phyloP scores from a whole-genome alignment of 2,329 filamentous ascomycete genomes.

The Colletotrichum limetticola region DNA sequence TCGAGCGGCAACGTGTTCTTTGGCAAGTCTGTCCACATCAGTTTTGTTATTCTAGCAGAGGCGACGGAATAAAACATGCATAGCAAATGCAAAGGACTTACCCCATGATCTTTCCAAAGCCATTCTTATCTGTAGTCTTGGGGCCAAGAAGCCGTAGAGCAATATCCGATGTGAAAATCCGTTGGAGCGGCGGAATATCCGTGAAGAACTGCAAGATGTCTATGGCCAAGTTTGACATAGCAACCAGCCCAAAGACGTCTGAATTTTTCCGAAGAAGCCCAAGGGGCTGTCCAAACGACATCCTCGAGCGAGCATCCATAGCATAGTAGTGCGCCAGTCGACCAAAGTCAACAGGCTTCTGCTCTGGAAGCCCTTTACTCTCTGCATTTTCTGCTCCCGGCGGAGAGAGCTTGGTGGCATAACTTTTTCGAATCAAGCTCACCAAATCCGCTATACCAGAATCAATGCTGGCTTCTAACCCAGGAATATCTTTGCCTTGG shows the following conservation, averaged over 20 bases:
- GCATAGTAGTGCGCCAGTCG: constrained; percentile 34
- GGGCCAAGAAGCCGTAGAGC: not conserved
- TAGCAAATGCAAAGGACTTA: not conserved
- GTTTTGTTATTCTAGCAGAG: not conserved
- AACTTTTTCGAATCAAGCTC: constrained; percentile 19
- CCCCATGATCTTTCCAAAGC: constrained; percentile 28
- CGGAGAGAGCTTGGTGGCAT: not conserved
- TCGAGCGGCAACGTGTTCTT: constrained; percentile 6
- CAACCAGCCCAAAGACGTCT: constrained; percentile 12
- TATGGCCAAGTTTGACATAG: constrained; percentile 17
- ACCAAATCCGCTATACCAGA: constrained; percentile 27
- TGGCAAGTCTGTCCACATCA: constrained; percentile 1
- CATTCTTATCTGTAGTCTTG: constrained; percentile 12
- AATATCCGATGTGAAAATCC: constrained; percentile 1
- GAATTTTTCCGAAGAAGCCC: constrained; percentile 10
- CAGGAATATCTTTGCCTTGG: constrained; percentile 35
- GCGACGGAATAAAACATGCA: not conserved
- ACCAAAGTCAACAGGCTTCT: constrained; percentile 32
- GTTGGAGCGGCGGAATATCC: constrained; percentile 17
- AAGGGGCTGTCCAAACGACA: constrained; percentile 12
- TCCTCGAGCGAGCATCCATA: constrained; percentile 26
- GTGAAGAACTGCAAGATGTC: constrained; percentile 23
- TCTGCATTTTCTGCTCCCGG: not conserved
- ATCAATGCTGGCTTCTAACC: constrained; percentile 31
- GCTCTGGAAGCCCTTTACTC: not conserved